These are phyloP conservation scores for Auriscalpium orientale DNA, from an alignment of 768 basidiomycete genomes.

Conservation along the genomic window DNA sequence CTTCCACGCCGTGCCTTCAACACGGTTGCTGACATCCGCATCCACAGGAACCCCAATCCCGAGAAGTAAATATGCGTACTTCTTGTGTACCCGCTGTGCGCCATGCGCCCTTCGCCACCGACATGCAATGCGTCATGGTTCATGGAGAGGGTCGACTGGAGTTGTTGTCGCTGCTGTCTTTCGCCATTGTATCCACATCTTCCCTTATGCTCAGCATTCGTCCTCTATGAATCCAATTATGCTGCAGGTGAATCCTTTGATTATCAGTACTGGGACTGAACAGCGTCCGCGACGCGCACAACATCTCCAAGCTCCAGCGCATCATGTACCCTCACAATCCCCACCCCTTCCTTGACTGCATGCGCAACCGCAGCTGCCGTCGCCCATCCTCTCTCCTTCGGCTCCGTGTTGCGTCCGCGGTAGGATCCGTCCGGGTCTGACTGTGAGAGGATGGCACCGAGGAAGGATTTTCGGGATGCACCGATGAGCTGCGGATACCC, in stretches of 20 bases:
- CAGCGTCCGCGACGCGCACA: conserved; percentile 51
- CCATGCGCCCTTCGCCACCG: not conserved
- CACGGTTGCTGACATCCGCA: conserved; percentile 12
- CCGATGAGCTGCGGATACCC: conserved; percentile 70
- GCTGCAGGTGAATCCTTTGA: too few relatives aligned
- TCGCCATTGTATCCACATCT: not conserved
- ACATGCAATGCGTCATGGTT: not conserved
- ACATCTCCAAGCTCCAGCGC: conserved; percentile 67
- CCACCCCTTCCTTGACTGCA: conserved; percentile 64
- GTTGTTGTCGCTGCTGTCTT: conserved; percentile 7
- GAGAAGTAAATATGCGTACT: conserved; percentile 23
- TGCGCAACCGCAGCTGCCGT: conserved; percentile 73
- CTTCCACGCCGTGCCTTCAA: not conserved
- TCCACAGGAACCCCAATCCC: conserved; percentile 30
- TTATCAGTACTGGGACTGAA: not conserved
- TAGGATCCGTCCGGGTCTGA: conserved; percentile 31
- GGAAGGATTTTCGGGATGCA: conserved; percentile 76
- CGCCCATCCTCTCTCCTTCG: conserved; percentile 67
- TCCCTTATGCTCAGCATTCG: too few relatives aligned
- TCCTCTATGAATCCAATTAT: too few relatives aligned
- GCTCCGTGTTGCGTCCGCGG: conserved; percentile 44
- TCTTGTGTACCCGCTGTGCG: not conserved
- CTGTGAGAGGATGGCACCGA: conserved; percentile 56
- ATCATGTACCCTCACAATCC: conserved; percentile 80
- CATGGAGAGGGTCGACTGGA: not conserved